Evolutionary conservation across 345 rosid species (phyloP), one percentile per base, ranked within the genome.

Genomic region (Dimocarpus longan): DNA sequence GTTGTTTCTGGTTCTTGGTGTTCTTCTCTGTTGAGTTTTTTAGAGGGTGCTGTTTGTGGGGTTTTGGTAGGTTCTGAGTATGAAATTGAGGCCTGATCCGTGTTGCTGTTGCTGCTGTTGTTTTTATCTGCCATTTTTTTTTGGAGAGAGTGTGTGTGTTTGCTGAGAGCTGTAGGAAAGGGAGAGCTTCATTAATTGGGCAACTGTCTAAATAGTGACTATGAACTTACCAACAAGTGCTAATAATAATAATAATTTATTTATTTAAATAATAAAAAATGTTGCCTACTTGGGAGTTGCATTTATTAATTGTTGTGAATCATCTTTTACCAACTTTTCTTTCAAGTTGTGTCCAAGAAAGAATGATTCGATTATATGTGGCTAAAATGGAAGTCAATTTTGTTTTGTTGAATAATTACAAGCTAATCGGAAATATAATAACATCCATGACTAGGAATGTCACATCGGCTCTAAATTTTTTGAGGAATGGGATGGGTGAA

Each of bases 11-110:
- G 59, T 15, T 67, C 68, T 24, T 64, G 69, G 80, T 18, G 40
- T 70, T 73, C 59, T 40, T 74, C 73, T 21, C 68, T 75, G 78
- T 70, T 70, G 63, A 32, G 22, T 48, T 73, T 68, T 48, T 22
- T 39, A 12, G 78, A 26, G 8, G 69, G 28, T 7, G 26, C 28
- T 8, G 46, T n/a, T 28, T 69, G 54, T 43, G 78, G 73, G 54
- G 44, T 72, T 50, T 59, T 32, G 12, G 12, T 21, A 5, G 11
- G 2, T 37, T 46, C 79, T 19, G 79, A 32, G 24, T 32, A 39
- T 46, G 62, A 32, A n/a, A 21, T 62, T 12, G 65, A 10, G 68
- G 44, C 0, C n/a, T 54, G 21, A 54, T 54, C 21, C 5, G 7
- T 54, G 44, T 8, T 6, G 44, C 1, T 42, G 44, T 9, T 42